phyloP scores from a whole-genome alignment of 2,329 filamentous ascomycete species.

The Parascedosporium putredinis region DNA sequence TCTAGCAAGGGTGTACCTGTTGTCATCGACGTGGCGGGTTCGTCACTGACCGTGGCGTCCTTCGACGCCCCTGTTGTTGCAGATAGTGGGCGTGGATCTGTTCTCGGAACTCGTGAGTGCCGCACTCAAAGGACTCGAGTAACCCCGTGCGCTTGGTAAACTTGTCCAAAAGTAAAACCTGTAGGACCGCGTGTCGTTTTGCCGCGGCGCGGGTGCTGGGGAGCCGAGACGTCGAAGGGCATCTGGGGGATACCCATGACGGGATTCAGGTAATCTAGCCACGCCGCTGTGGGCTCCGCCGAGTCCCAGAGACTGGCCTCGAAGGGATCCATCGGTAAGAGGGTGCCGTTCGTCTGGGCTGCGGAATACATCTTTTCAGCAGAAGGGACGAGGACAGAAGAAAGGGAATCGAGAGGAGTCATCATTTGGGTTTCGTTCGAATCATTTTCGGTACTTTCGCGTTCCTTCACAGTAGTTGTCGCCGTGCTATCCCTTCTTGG shows the following conservation, averaged over 20 bases:
- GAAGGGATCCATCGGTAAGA: background rate
- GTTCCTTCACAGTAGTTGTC: background rate
- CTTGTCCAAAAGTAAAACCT: constrained; percentile 21
- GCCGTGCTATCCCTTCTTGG: background rate
- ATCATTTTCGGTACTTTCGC: background rate
- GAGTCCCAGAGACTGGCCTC: background rate
- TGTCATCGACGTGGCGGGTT: too few species aligned
- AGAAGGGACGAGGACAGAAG: background rate
- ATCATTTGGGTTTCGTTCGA: background rate
- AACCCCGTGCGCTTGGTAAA: constrained; percentile 26
- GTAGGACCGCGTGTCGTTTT: background rate
- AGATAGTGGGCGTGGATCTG: constrained; percentile 14
- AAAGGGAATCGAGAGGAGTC: too few species aligned
- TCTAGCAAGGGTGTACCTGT: too few species aligned
- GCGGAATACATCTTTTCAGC: background rate
- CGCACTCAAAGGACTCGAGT: constrained; percentile 25
- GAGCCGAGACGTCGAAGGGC: too few species aligned
- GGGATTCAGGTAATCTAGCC: constrained; percentile 2
- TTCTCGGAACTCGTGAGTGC: constrained; percentile 20
- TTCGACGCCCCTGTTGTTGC: constrained; percentile 3
- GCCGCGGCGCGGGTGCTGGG: background rate
- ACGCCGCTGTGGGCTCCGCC: background rate
- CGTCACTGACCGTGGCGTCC: background rate
- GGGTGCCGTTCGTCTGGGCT: background rate
- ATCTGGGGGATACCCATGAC: background rate